Base-by-base conservation (phyloP, 176 grass and related monocot species). In the Secale cereale region DNA sequence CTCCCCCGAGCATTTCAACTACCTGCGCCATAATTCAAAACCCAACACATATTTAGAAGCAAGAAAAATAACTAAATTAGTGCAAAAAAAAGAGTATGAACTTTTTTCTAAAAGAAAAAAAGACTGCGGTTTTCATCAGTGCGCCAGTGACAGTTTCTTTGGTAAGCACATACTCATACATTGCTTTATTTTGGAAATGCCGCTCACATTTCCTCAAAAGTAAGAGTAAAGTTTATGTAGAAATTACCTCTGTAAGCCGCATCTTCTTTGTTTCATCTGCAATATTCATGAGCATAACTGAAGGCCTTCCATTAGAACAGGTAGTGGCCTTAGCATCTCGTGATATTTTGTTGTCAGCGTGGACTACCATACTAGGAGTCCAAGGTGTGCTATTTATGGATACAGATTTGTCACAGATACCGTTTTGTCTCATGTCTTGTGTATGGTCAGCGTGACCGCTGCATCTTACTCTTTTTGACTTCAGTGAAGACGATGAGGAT, bases 271-370 rank as follows among this genome's bases (percentile, higher is more conserved):
- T 68, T 86, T 97, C 90, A 62, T 97, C 88, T 26, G 90, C 88
- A 84, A 94, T 94, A 82, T 94, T 92, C 95, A 97, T 97, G 72
- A 97, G 88, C 92, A 97, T 94, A 75, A 97, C 85, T 70, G 54
- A 86, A 78, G 79, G 88, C 59, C 36, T 88, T 91, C 59, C 61
- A 32, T 40, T 52, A 29, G 69, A 77, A 63, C 40, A 43, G 72
- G 20, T 56, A 81, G 67, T 11, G 8, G 28, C 66, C 31, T 78
- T 83, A 29, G 45, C 74, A 65, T 86, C 78, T 56, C 28, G 81
- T 89, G 78, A 52, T 33, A 81, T 77, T 32, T 78, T 82, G 52
- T 60, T 84, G 80, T 83, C 70, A 76, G 4, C 43, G 65, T 85
- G 74, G 85, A 33, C 74, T 41, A 16, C 70, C 22, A 74, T 61